Conservation (phyloP, 2,329 filamentous ascomycete species). For the Zarea fungicola region DNA sequence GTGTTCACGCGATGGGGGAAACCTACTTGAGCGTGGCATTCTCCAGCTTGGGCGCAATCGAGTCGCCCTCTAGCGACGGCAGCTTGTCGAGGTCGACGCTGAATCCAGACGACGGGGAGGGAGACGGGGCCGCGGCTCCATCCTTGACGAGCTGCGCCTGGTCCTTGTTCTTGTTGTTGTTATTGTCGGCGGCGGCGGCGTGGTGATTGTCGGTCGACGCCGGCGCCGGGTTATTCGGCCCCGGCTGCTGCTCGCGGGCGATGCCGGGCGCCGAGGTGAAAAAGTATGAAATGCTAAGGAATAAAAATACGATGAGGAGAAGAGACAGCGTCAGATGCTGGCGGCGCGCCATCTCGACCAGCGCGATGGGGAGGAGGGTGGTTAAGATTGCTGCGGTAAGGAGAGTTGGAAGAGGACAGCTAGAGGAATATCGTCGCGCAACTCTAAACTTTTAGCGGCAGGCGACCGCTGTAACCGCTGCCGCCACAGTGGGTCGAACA, state of each 20-base stretch:
- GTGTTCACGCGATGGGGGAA: neutral
- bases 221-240: neutral
- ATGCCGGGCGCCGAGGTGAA: constrained; percentile 29
- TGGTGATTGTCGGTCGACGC: neutral
- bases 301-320: constrained; percentile 48
- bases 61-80: constrained; percentile 56
- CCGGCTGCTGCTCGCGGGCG: constrained; percentile 6
- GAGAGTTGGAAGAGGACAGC: too few species aligned
- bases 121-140: constrained; percentile 14
- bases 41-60: constrained; percentile 74
- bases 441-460: too few species aligned
- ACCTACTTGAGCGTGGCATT: constrained; percentile 74
- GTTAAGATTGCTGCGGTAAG: too few species aligned
- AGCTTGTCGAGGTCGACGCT: constrained; percentile 37
- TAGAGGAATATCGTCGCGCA: too few species aligned
- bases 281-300: constrained; percentile 54
- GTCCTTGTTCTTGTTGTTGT: neutral
- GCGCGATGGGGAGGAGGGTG: neutral
- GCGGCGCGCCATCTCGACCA: constrained; percentile 43
- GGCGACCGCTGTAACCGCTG: too few species aligned
- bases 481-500: too few species aligned
- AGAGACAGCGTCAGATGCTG: constrained; percentile 50
- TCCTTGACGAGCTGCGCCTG: constrained; percentile 22
- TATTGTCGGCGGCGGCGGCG: too few species aligned
- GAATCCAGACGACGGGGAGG: constrained; percentile 24